Percentiles rank a stretch among this genome's conserved stretches.
phyloP scores from a whole-genome alignment of 208 protist genomes.

The Phytomonas sp. region DNA sequence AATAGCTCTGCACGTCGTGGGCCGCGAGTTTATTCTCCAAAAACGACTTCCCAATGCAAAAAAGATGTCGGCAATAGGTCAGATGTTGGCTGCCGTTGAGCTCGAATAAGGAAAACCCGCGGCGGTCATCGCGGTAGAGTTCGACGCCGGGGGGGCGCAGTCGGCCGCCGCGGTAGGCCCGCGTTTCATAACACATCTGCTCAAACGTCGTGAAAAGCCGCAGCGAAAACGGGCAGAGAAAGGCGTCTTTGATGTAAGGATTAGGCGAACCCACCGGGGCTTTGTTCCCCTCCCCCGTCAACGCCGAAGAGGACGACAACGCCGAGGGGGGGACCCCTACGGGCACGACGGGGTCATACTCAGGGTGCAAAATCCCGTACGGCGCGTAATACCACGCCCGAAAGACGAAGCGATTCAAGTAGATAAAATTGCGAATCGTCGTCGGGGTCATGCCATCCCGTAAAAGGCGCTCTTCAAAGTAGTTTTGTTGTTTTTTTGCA shows the following conservation, averaged over 20 bases:
- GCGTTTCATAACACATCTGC: conserved; percentile 69
- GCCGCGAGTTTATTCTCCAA: conserved; percentile 86
- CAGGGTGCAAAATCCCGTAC: conserved; percentile 61
- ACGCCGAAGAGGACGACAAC: not conserved
- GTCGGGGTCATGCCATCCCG: conserved; percentile 74
- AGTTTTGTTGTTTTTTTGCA: conserved; percentile 53
- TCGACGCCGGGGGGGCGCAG: conserved; percentile 67
- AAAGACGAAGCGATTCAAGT: conserved; percentile 61
- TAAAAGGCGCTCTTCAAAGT: conserved; percentile 76
- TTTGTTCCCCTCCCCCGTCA: too few relatives aligned
- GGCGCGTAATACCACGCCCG: conserved; percentile 83
- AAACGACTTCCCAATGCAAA: conserved; percentile 83
- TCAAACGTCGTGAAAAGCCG: conserved; percentile 56
- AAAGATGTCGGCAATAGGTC: conserved; percentile 79
- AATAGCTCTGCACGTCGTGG: conserved; percentile 84
- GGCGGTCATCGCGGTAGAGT: conserved; percentile 70
- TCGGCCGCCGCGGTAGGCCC: conserved; percentile 34
- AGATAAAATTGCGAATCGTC: conserved; percentile 72
- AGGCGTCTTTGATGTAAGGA: conserved; percentile 71
- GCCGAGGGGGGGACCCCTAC: conserved; percentile 1
- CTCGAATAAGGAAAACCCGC: conserved; percentile 74
- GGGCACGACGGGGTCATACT: conserved; percentile 52
- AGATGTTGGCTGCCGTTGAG: conserved; percentile 70
- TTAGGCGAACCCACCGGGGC: conserved; percentile 14
- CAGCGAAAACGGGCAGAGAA: conserved; percentile 82